phyloP scores from a whole-genome alignment of 139 green algal genomes.

The Chlamydomonas schloesseri region DNA sequence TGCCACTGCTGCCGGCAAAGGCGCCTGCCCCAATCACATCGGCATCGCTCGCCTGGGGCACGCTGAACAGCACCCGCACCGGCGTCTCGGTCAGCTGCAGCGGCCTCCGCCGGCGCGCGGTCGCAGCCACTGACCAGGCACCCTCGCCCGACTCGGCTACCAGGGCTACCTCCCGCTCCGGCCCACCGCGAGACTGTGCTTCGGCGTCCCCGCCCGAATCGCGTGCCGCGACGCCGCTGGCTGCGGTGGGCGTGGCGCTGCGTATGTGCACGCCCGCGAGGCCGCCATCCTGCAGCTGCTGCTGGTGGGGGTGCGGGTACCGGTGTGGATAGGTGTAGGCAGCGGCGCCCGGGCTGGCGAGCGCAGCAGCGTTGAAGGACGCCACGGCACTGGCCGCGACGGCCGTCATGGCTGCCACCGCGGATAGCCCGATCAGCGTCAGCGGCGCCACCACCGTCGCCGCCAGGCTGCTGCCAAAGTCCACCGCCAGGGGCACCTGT shows the following conservation, averaged over 20 bases:
- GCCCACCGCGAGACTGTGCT: no score
- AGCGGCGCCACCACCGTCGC: neutral
- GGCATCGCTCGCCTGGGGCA: neutral
- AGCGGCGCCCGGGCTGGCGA: no score
- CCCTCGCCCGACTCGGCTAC: no score
- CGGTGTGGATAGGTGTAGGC: no score
- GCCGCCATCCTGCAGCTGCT: no score
- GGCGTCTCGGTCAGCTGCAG: constrained; percentile 1
- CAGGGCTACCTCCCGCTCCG: no score
- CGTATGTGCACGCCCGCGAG: no score
- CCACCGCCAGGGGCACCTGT: neutral
- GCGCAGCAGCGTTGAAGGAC: neutral
- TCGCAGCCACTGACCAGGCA: no score
- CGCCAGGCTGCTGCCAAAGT: neutral
- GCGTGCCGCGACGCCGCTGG: no score
- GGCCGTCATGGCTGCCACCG: neutral
- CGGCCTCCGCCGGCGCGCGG: neutral
- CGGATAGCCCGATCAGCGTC: constrained; percentile 6
- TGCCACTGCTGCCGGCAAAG: neutral
- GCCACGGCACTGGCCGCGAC: neutral
- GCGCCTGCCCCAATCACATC: neutral
- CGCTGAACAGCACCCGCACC: constrained; percentile 8
- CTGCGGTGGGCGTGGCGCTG: no score
- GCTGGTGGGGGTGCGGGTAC: no score
- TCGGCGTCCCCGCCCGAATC: no score